phyloP scores from a whole-genome alignment of 768 basidiomycete species.

The Podaxis sp. region DNA sequence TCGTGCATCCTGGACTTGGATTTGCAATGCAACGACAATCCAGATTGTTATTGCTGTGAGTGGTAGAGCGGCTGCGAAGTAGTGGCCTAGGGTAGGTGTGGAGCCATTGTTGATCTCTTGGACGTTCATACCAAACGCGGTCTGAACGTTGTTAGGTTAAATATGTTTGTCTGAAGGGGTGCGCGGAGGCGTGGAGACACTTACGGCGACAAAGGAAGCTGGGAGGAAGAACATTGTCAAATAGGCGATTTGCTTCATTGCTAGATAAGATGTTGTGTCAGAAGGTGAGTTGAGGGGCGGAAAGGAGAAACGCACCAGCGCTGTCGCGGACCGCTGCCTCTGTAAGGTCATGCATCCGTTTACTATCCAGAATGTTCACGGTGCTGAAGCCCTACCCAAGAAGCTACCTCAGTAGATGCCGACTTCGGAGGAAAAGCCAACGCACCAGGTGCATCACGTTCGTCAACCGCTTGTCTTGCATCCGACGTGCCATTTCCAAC shows the following conservation, averaged over 20 bases:
- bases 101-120: conserved; percentile 32
- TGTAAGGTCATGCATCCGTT: conserved; percentile 44
- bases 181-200: conserved; percentile 10
- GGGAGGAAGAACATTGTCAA: conserved; percentile 65
- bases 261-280: conserved; percentile 20
- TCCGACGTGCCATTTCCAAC: conserved; percentile 34
- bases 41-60: conserved; percentile 44
- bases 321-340: conserved; percentile 40
- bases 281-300: not conserved
- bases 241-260: conserved; percentile 56
- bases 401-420: conserved; percentile 33
- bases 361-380: conserved; percentile 51
- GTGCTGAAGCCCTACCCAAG: conserved; percentile 44
- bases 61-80: conserved; percentile 36
- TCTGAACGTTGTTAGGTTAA: conserved; percentile 24
- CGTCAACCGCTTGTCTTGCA: conserved; percentile 36
- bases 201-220: conserved; percentile 46
- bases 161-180: not conserved
- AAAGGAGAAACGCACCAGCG: conserved; percentile 17
- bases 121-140: conserved; percentile 52
- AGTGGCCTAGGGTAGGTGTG: conserved; percentile 34
- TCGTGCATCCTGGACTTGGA: conserved; percentile 17
- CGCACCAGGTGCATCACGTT: conserved; percentile 46
- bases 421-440: not conserved
- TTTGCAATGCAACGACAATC: conserved; percentile 46